phyloP scores from a whole-genome alignment of 495 filamentous ascomycete genomes.

The Hyaloscypha finlandica region DNA sequence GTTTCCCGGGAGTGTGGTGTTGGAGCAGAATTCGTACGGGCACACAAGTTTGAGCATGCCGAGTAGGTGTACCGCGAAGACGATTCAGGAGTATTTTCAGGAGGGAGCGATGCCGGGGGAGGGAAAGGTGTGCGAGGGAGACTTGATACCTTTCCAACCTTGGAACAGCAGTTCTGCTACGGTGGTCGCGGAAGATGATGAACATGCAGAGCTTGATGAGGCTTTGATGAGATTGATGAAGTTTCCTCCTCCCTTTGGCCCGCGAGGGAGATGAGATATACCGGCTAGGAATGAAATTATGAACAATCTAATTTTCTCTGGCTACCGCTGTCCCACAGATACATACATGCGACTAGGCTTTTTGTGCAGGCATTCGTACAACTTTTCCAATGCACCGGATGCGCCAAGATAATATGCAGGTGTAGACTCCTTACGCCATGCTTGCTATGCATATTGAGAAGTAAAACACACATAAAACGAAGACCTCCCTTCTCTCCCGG shows the following conservation, averaged over 20 bases:
- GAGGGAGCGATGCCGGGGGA: constrained; percentile 23
- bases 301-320: too few species aligned
- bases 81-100: constrained; percentile 30
- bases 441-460: neutral
- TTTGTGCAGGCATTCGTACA: neutral
- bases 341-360: too few species aligned
- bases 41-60: constrained; percentile 27
- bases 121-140: constrained; percentile 22
- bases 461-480: neutral
- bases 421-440: neutral
- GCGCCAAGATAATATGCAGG: neutral
- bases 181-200: neutral
- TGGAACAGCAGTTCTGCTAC: neutral
- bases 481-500: neutral
- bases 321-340: too few species aligned
- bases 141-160: constrained; percentile 21
- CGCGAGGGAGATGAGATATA: neutral
- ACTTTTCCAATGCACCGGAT: neutral
- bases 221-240: constrained; percentile 10
- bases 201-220: constrained; percentile 10
- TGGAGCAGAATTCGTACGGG: constrained; percentile 57
- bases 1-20: constrained; percentile 53
- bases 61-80: constrained; percentile 24
- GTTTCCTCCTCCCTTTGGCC: neutral
- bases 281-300: too few species aligned